Base-by-base conservation (phyloP, 805 yeast species). In the Yarrowia deformans region DNA sequence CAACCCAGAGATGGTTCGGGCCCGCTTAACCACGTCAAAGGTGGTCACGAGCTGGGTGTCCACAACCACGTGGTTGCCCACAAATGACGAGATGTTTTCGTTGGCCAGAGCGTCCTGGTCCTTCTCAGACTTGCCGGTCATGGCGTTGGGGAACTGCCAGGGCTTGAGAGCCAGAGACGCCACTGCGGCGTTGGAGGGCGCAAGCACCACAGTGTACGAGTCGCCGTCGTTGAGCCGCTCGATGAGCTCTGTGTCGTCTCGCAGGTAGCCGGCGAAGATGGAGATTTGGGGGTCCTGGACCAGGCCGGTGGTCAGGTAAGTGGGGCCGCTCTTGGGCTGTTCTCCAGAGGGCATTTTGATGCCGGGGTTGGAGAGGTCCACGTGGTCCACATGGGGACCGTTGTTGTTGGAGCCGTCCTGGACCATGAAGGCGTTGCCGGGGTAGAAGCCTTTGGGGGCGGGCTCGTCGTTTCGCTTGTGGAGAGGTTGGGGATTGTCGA, bases 91-190 rank as follows among this genome's bases (percentile, higher is more conserved):
- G 43, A 89, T 77, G 76, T 91, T 91, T 16, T 79, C 74, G 23
- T 79, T 75, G 6, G 87, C 83, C 0, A 83, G 79, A 39, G 79
- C 77, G 69, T 88, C 92, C 55, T 84, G 82, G 29, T 81, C 80
- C 60, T 77, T 76, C 45, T 82, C 83, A 34, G 77, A 74, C 29
- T 43, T 46, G 40, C 77, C 79, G 8, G 79, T 81, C 29, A 81
- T 81, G 16, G 86, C 80, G 6, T 80, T 73, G 8, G 97, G 97
- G 77, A 89, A 91, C 75, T 89, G 88, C 97, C 97, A 92, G 23
- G 97, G 97, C 76, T 91, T 91, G 69, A 76, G 69, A 3, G 77
- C 13, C 60, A 88, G 75, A 1, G 81, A 78, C 40, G 79, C 79
- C 70, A 91, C 81, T 3, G 91, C 93, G 13, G 77, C 77, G 74